Evolutionary conservation across 345 rosid genomes (phyloP).

Genomic region (Anacardium occidentale): DNA sequence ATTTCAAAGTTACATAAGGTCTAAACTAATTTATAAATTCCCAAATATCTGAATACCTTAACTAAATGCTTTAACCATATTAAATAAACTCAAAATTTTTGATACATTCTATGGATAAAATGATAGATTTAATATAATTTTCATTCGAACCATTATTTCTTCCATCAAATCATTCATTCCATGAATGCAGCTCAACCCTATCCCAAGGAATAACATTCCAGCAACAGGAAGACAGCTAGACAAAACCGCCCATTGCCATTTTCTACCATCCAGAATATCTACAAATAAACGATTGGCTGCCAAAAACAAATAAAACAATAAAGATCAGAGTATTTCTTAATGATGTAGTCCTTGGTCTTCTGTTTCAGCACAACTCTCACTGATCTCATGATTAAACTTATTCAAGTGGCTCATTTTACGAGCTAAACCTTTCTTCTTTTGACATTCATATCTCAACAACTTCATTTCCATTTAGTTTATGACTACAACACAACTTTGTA

Average conservation of each 20-base stretch:
- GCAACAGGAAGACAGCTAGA: neutral
- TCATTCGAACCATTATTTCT: neutral
- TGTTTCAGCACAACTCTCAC: neutral
- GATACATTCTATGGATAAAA: neutral
- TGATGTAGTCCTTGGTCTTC: neutral
- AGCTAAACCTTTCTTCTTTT: neutral
- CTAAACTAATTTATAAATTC: neutral
- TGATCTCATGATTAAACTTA: neutral
- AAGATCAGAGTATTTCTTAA: neutral
- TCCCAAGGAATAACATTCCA: neutral
- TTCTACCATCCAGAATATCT: neutral
- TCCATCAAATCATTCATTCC: slow-evolving; percentile 7
- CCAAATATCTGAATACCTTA: neutral
- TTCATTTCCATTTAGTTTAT: neutral
- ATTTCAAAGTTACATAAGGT: neutral
- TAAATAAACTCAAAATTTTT: neutral
- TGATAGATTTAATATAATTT: neutral
- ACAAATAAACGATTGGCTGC: neutral
- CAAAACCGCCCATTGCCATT: neutral
- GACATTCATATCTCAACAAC: neutral
- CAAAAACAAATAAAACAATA: neutral
- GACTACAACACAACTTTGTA: neutral
- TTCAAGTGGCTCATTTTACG: too few relatives aligned
- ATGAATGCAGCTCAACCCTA: neutral
- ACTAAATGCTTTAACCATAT: neutral